phyloP scores from a whole-genome alignment of 2,329 filamentous ascomycete species.

The Colletotrichum eremochloae region DNA sequence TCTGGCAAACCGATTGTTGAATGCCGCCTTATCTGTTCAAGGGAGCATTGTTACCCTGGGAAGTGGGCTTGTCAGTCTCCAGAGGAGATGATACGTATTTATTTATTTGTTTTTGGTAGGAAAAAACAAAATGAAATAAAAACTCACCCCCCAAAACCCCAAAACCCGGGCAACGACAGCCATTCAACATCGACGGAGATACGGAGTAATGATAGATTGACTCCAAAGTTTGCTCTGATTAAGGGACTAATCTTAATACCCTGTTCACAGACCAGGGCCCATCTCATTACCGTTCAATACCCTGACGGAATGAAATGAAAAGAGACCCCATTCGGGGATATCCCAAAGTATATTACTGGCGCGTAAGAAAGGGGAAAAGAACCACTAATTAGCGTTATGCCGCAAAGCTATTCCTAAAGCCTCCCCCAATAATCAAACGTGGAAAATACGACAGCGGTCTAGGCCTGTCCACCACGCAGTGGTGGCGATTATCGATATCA shows the following conservation, averaged over 20 bases:
- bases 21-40: too few relatives aligned
- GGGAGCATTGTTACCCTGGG: too few relatives aligned
- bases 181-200: background rate
- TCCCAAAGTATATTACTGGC: background rate
- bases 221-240: background rate
- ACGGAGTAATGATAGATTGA: background rate
- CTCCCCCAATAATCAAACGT: background rate
- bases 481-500: background rate
- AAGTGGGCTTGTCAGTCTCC: too few relatives aligned
- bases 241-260: background rate
- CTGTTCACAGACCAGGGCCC: constrained; percentile 1
- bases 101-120: too few relatives aligned
- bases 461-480: background rate
- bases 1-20: too few relatives aligned
- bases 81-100: too few relatives aligned
- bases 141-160: too few relatives aligned
- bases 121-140: too few relatives aligned
- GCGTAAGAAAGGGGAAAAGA: background rate
- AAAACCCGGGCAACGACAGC: background rate
- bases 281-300: constrained; percentile 11
- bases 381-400: background rate
- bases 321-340: background rate
- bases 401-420: background rate
- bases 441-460: background rate
- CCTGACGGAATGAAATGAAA: constrained; percentile 16